Evolutionary conservation across 140 eudicot genomes (phyloP).

Genomic region (Oenanthe javanica): DNA sequence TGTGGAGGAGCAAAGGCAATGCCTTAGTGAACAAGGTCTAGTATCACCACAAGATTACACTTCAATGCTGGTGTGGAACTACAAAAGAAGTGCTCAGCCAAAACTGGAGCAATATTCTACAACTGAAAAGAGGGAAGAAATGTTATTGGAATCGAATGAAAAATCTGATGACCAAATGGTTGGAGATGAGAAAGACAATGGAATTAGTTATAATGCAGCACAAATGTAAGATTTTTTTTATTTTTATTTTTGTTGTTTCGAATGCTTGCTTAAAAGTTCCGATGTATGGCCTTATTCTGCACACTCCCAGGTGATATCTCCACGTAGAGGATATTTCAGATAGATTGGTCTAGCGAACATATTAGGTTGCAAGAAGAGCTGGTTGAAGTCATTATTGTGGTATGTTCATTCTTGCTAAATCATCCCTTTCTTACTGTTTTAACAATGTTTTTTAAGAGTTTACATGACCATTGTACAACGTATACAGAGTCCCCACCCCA

Average conservation of each 20-base stretch:
- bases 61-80: conserved; percentile 96
- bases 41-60: conserved; percentile 85
- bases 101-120: conserved; percentile 26
- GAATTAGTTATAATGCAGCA: conserved; percentile 25
- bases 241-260: background rate
- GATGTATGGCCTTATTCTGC: background rate
- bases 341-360: background rate
- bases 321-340: background rate
- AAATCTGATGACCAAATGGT: conserved; percentile 12
- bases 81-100: conserved; percentile 61
- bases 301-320: background rate
- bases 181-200: conserved; percentile 43
- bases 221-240: conserved; percentile 32
- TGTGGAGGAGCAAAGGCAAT: conserved; percentile 37
- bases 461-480: background rate
- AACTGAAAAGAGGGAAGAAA: conserved; percentile 22
- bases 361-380: background rate
- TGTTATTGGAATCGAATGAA: conserved; percentile 32
- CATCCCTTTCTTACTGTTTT: background rate
- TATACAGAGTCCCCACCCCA: background rate
- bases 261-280: background rate
- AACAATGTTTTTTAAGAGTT: background rate
- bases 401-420: background rate
- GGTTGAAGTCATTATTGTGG: background rate
- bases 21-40: conserved; percentile 64